Percentiles rank a stretch among this genome's conserved stretches.
phyloP scores from a whole-genome alignment of 1,284 basidiomycete species.

The Puccinia polysora region DNA sequence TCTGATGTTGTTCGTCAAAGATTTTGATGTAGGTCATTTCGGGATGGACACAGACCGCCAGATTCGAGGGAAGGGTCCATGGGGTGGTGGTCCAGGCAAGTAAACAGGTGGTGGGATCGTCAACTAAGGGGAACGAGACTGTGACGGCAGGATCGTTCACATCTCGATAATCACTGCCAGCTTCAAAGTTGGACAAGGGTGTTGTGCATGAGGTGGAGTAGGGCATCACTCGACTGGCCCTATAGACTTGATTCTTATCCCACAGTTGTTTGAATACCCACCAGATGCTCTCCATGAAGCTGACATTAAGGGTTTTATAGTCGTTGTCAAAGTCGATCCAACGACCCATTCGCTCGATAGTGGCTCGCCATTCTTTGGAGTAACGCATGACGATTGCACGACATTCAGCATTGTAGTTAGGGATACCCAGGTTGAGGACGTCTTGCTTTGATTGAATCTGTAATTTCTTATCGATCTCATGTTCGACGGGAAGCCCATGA shows the following conservation, averaged over 20 bases:
- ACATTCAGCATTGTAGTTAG: conserved; percentile 95
- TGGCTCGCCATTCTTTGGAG: conserved; percentile 83
- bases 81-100: conserved; percentile 99
- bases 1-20: conserved; percentile 78
- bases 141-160: conserved; percentile 93
- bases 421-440: conserved; percentile 92
- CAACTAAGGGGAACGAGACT: conserved; percentile 83
- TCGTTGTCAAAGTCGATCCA: conserved; percentile 99
- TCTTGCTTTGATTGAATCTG: conserved; percentile 88
- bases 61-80: conserved; percentile 95
- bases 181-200: conserved; percentile 96
- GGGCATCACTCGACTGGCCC: conserved; percentile 92
- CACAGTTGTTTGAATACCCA: conserved; percentile 96
- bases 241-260: conserved; percentile 89
- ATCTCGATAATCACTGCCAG: conserved; percentile 85
- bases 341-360: conserved; percentile 95
- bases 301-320: conserved; percentile 91
- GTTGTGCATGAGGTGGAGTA: conserved; percentile 97
- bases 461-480: conserved; percentile 97
- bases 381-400: conserved; percentile 97
- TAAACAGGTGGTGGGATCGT: conserved; percentile 83
- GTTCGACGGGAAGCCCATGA: conserved; percentile 96
- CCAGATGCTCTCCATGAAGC: conserved; percentile 98
- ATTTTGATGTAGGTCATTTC: conserved; percentile 97
- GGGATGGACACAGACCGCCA: conserved; percentile 92